Percentiles rank a stretch among this genome's conserved stretches.
These are phyloP conservation scores for Panicum hallii DNA, from an alignment of 202 grass and related monocot genomes.

Conservation along the genomic window DNA sequence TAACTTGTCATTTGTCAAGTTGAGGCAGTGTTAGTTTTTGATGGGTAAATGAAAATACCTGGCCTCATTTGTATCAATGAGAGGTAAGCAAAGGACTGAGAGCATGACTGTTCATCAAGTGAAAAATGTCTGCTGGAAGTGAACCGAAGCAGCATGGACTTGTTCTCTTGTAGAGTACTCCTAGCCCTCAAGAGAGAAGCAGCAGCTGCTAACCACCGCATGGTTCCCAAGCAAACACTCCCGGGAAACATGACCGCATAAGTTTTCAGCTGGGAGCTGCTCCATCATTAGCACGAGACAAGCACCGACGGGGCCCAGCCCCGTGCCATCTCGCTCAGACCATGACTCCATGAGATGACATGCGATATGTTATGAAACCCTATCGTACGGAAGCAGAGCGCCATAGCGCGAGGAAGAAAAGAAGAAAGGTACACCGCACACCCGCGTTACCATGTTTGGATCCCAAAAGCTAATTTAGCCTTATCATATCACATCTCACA, in stretches of 20 bases:
- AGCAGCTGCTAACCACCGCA: slow-evolving; percentile 33
- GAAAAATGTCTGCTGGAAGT: neutral
- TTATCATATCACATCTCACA: no score
- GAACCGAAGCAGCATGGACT: neutral
- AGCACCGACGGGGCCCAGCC: neutral
- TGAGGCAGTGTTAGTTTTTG: neutral
- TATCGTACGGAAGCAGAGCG: neutral
- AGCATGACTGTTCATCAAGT: no score
- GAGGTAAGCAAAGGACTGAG: neutral
- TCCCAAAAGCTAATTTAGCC: no score
- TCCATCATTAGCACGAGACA: neutral
- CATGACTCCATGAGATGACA: no score
- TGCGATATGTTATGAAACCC: neutral
- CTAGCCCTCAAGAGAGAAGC: neutral
- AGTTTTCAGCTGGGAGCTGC: neutral
- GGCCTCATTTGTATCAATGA: neutral
- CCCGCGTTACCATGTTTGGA: no score
- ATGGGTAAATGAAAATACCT: neutral
- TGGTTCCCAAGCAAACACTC: neutral
- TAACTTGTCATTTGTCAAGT: no score
- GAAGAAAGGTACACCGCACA: no score
- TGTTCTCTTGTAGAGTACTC: neutral
- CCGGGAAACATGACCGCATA: slow-evolving; percentile 43
- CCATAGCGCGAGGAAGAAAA: neutral
- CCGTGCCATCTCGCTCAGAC: neutral